A percentile compares a stretch with the other conserved stretches of the same genome.
Conservation (phyloP, 768 basidiomycete genomes). For the Termitomyces sp. region DNA sequence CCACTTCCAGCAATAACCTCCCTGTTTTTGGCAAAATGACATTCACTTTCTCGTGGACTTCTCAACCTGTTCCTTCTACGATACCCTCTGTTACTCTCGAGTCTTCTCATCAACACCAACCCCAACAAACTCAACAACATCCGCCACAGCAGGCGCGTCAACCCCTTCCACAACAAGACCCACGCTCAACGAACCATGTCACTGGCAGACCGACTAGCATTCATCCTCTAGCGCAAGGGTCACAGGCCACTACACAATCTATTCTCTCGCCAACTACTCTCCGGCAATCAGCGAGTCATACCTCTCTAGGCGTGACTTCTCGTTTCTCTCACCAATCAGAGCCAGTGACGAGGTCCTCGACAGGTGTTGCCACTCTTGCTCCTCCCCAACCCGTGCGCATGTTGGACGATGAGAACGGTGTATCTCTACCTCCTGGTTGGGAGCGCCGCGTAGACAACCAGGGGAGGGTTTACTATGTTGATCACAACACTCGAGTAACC, state of each 20-base stretch:
- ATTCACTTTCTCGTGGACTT: conserved; percentile 51
- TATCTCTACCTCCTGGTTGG: conserved; percentile 75
- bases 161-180: conserved; percentile 9
- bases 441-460: conserved; percentile 75
- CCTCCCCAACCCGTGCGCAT: conserved; percentile 23
- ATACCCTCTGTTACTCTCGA: conserved; percentile 5
- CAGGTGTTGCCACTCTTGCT: conserved; percentile 7
- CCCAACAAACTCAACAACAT: neutral
- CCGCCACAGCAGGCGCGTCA: conserved; percentile 1
- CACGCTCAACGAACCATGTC: conserved; percentile 2
- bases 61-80: conserved; percentile 24
- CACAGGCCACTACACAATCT: conserved; percentile 1
- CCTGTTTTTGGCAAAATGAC: conserved; percentile 82
- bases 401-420: conserved; percentile 54
- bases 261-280: conserved; percentile 17
- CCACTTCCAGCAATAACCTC: conserved; percentile 70
- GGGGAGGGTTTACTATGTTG: conserved; percentile 80
- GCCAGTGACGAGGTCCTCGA: conserved; percentile 9
- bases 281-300: conserved; percentile 23
- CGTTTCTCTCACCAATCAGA: conserved; percentile 19
- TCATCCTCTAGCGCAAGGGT: conserved; percentile 11
- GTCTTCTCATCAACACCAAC: neutral
- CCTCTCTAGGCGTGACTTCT: conserved; percentile 18
- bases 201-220: conserved; percentile 7
- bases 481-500: conserved; percentile 78